Conservation (phyloP, 129 eudicot genomes). For the Artemisia argyi region DNA sequence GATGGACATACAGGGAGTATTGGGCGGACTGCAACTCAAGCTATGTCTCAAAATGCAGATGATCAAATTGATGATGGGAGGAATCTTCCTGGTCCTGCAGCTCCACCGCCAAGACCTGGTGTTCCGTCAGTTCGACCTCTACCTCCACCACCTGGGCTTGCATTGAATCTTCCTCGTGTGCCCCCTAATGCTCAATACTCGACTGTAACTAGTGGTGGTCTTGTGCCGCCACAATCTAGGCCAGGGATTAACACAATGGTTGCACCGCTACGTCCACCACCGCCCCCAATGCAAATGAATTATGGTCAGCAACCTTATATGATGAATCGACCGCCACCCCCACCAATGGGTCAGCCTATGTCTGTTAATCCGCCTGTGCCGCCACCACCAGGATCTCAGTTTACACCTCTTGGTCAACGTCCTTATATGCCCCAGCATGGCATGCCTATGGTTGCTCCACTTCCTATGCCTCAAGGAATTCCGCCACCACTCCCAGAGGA, state of each 20-base stretch:
- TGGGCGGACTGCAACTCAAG: constrained; percentile 90
- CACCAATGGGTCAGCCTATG: constrained; percentile 49
- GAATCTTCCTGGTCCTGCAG: constrained; percentile 74
- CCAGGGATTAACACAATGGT: constrained; percentile 54
- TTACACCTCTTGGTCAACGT: constrained; percentile 61
- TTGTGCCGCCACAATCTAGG: constrained; percentile 60
- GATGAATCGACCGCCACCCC: constrained; percentile 71
- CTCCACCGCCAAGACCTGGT: constrained; percentile 78
- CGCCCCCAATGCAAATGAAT: constrained; percentile 62
- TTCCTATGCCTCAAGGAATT: constrained; percentile 41
- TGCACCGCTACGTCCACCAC: constrained; percentile 61
- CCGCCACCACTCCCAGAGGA: constrained; percentile 77
- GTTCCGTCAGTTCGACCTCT: constrained; percentile 68
- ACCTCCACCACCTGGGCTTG: constrained; percentile 79
- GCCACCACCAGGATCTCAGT: constrained; percentile 86
- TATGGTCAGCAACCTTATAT: constrained; percentile 73
- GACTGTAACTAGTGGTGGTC: constrained; percentile 39
- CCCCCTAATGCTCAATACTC: constrained; percentile 63
- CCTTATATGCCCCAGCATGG: constrained; percentile 61
- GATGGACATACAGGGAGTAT: constrained; percentile 95
- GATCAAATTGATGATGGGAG: constrained; percentile 59
- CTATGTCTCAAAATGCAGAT: constrained; percentile 79
- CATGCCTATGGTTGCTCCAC: constrained; percentile 58
- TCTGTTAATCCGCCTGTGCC: constrained; percentile 54
- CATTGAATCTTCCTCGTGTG: constrained; percentile 69